A percentile compares a stretch with the other conserved stretches of the same genome.
Evolutionary conservation across 169 alveolate genomes (phyloP).

Genomic region (Theileria sp.): DNA sequence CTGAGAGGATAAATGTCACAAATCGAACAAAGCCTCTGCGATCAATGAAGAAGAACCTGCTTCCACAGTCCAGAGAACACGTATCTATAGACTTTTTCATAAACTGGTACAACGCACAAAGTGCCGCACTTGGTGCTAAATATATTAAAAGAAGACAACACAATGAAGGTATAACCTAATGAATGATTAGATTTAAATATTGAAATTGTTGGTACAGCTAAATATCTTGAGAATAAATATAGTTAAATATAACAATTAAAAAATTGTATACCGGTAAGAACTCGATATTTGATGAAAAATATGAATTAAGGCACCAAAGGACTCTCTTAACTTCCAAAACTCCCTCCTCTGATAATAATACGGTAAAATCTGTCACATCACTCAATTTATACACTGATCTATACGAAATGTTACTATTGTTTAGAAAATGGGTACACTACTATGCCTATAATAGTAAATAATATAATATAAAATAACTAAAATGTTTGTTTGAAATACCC

Average conservation of each 20-base stretch:
- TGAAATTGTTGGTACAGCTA: background rate
- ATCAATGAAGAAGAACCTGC: constrained; percentile 44
- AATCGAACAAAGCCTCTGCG: constrained; percentile 57
- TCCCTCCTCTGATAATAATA: constrained; percentile 66
- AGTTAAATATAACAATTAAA: background rate
- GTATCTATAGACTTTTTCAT: constrained; percentile 64
- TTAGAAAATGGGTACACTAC: too few relatives aligned
- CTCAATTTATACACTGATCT: constrained; percentile 69
- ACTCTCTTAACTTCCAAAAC: constrained; percentile 71
- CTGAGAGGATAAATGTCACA: constrained; percentile 35
- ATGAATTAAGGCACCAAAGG: constrained; percentile 72
- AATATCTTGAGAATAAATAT: background rate
- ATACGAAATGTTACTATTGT: constrained; percentile 8
- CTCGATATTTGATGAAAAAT: constrained; percentile 72
- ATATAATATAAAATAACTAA: constrained; percentile 13
- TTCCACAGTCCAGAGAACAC: constrained; percentile 39
- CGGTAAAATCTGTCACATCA: constrained; percentile 73
- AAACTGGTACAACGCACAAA: constrained; percentile 70
- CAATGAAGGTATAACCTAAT: constrained; percentile 67
- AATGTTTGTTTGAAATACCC: background rate
- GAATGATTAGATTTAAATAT: background rate
- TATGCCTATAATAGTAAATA: too few relatives aligned
- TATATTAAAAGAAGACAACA: constrained; percentile 69
- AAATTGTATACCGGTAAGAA: constrained; percentile 62
- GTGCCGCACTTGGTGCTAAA: constrained; percentile 70